A percentile compares a stretch with the other conserved stretches of the same genome.
Conservation (phyloP, 129 eudicot genomes). For the Flaveria brownii region DNA sequence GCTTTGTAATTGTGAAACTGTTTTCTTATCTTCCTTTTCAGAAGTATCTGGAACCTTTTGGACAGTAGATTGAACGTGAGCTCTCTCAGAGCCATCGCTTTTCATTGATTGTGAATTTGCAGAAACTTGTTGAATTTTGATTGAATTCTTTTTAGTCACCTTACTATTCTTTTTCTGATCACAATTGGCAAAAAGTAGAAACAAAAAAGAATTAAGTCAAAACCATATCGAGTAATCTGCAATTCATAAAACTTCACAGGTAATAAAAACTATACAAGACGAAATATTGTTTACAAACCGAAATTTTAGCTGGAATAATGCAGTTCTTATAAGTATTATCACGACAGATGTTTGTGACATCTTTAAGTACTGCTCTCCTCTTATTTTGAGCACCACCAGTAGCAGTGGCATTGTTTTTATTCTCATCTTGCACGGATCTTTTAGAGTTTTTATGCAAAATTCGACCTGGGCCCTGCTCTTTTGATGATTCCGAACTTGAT, state of each 20-base stretch:
- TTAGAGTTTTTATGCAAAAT: conserved; percentile 40
- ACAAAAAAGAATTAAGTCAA: conserved; percentile 23
- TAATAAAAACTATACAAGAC: background rate
- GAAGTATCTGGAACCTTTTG: conserved; percentile 11
- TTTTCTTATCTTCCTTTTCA: conserved; percentile 20
- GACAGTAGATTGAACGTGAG: conserved; percentile 19
- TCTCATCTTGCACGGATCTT: conserved; percentile 53
- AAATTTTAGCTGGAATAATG: conserved; percentile 45
- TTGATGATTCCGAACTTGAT: conserved; percentile 30
- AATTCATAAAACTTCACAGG: background rate
- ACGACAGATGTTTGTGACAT: conserved; percentile 52
- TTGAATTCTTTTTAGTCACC: conserved; percentile 34
- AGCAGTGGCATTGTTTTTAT: conserved; percentile 27
- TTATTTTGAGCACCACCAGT: conserved; percentile 30
- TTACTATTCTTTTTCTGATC: conserved; percentile 49
- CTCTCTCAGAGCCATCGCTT: conserved; percentile 21
- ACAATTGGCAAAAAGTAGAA: conserved; percentile 20
- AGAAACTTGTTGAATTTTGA: conserved; percentile 35
- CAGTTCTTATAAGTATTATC: conserved; percentile 49
- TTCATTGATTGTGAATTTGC: conserved; percentile 10
- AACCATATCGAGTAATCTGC: background rate
- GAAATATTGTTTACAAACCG: conserved; percentile 44
- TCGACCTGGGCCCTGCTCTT: conserved; percentile 42
- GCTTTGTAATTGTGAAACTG: conserved; percentile 29
- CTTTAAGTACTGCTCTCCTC: conserved; percentile 59